Evolutionary conservation across 371 early-diverging fungal species (phyloP).

Genomic region (Mucor sp.): DNA sequence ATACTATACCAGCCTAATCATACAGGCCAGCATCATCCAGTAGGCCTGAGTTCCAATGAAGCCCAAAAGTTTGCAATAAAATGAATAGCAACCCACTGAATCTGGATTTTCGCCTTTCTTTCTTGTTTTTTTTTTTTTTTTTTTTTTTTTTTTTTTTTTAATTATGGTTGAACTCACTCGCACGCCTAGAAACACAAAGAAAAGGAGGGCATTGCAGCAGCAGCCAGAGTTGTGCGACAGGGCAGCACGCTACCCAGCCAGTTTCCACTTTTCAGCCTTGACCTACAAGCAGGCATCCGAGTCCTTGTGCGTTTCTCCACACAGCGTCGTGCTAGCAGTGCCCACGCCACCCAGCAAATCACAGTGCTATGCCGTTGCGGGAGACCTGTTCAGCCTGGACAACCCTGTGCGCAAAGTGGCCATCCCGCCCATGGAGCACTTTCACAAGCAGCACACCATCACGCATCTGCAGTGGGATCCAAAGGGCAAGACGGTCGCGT

Average conservation of each 20-base stretch:
- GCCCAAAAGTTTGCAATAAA: neutral
- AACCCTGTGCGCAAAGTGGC: slow-evolving; percentile 23
- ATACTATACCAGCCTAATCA: too few relatives aligned
- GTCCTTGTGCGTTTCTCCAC: slow-evolving; percentile 31
- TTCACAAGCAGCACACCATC: slow-evolving; percentile 41
- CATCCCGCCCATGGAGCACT: slow-evolving; percentile 33
- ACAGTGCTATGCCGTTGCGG: slow-evolving; percentile 30
- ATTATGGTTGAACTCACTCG: neutral
- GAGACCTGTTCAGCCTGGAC: slow-evolving; percentile 35
- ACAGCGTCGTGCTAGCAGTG: slow-evolving; percentile 29
- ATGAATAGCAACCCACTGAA: neutral
- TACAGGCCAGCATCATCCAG: too few relatives aligned
- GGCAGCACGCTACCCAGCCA: slow-evolving; percentile 11
- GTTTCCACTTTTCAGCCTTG: slow-evolving; percentile 25
- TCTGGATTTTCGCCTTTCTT: neutral
- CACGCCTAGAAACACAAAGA: neutral
- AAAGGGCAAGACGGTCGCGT: slow-evolving; percentile 44
- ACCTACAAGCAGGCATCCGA: slow-evolving; percentile 36
- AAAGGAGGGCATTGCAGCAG: neutral
- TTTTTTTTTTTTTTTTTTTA: neutral
- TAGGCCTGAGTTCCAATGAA: neutral
- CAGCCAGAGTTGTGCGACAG: neutral
- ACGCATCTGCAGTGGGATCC: slow-evolving; percentile 50
- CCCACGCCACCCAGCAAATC: slow-evolving; percentile 31
- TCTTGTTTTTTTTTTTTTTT: neutral